phyloP scores from a whole-genome alignment of 805 yeast genomes.

The Lachancea waltii region DNA sequence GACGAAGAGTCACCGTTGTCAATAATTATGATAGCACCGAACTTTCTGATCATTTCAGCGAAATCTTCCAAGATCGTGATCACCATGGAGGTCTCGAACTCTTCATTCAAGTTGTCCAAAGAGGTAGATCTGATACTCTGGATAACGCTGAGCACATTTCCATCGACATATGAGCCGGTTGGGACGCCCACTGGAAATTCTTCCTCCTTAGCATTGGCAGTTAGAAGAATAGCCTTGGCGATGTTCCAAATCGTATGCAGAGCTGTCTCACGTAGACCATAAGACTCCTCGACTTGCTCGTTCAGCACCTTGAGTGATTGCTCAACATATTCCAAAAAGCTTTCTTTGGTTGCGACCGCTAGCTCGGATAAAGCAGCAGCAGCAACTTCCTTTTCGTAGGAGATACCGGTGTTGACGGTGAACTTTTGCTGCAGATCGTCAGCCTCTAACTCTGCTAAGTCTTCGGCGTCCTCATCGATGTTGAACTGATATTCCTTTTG shows the following conservation, averaged over 20 bases:
- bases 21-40: constrained; percentile 65
- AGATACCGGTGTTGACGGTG: constrained; percentile 88
- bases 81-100: constrained; percentile 79
- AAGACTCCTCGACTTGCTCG: constrained; percentile 76
- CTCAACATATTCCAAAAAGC: constrained; percentile 73
- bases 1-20: constrained; percentile 51
- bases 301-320: constrained; percentile 54
- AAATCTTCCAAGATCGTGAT: constrained; percentile 69
- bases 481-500: constrained; percentile 78
- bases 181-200: constrained; percentile 60
- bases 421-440: constrained; percentile 65
- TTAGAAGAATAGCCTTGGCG: constrained; percentile 56
- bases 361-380: constrained; percentile 82
- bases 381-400: constrained; percentile 95
- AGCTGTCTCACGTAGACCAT: constrained; percentile 87
- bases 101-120: constrained; percentile 58
- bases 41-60: constrained; percentile 56
- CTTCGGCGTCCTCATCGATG: constrained; percentile 47
- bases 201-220: constrained; percentile 42
- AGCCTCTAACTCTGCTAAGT: constrained; percentile 42
- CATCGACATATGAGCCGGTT: constrained; percentile 52
- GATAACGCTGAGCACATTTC: constrained; percentile 51
- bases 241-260: constrained; percentile 78
- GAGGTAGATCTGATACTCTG: constrained; percentile 63
- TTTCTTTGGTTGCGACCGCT: constrained; percentile 78